Percentiles rank a stretch among this genome's conserved stretches.
phyloP scores from a whole-genome alignment of 139 green algal species.

The Closterium sp. region DNA sequence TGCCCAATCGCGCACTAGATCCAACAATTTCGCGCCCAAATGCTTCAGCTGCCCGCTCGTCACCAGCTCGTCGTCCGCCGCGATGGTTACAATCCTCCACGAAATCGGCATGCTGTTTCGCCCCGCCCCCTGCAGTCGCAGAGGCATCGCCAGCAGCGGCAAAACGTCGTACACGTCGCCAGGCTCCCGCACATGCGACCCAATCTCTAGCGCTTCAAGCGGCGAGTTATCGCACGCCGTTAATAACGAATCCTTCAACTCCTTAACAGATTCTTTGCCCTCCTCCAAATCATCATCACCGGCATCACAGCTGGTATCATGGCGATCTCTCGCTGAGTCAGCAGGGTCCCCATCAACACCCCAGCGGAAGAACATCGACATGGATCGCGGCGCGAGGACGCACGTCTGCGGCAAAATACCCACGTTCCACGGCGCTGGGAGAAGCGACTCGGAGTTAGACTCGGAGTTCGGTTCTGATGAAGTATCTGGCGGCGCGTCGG shows the following conservation, averaged over 20 bases:
- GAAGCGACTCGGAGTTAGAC: neutral
- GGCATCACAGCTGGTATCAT: too few species aligned
- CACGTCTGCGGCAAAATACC: neutral
- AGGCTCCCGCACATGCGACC: neutral
- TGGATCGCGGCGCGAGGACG: neutral
- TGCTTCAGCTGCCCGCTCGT: neutral
- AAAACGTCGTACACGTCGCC: neutral
- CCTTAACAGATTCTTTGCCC: neutral
- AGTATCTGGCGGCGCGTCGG: too few species aligned
- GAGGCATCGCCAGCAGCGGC: neutral
- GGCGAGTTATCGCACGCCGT: neutral
- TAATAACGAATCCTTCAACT: neutral
- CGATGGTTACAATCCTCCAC: neutral
- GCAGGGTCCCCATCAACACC: neutral
- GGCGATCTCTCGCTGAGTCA: neutral
- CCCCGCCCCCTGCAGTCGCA: neutral
- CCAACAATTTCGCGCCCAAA: neutral
- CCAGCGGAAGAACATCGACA: neutral
- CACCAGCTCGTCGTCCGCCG: neutral
- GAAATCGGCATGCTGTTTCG: neutral
- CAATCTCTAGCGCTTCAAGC: neutral
- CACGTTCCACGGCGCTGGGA: neutral
- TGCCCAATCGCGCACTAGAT: neutral
- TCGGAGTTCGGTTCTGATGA: neutral
- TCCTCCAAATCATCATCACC: neutral